Conservation (phyloP, 306 rosid genomes). For the Castanea mollissima region DNA sequence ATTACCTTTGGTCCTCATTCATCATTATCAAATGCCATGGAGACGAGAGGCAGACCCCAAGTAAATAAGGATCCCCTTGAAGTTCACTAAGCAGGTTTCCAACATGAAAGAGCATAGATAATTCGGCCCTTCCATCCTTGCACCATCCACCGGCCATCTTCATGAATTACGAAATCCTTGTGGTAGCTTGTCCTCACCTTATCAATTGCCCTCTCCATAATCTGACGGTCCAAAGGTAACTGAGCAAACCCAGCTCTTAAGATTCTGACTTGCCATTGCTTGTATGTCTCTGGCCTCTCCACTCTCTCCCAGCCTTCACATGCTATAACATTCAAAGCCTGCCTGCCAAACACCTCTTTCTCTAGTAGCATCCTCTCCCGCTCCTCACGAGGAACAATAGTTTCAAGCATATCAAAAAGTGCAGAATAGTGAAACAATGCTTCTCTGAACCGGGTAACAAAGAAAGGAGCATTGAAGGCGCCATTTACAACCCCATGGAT, state of each 20-base stretch:
- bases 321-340: conserved; percentile 88
- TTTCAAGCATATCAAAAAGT: conserved; percentile 88
- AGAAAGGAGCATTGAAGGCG: conserved; percentile 89
- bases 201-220: conserved; percentile 43
- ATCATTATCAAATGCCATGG: conserved; percentile 13
- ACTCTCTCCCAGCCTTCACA: conserved; percentile 97
- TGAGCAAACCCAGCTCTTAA: conserved; percentile 80
- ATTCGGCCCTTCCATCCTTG: conserved; percentile 99
- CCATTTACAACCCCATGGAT: conserved; percentile 80
- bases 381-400: conserved; percentile 82
- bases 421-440: conserved; percentile 91
- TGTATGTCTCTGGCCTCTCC: conserved; percentile 94
- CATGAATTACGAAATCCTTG: conserved; percentile 81
- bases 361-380: conserved; percentile 85
- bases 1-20: conserved; percentile 4
- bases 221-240: conserved; percentile 32
- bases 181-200: conserved; percentile 66
- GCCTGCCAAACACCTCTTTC: conserved; percentile 82
- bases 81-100: conserved; percentile 61
- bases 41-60: not conserved
- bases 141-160: conserved; percentile 79
- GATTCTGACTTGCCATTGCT: conserved; percentile 89
- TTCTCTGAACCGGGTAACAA: conserved; percentile 89
- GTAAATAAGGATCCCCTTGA: conserved; percentile 7
- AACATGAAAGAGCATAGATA: conserved; percentile 67